A percentile compares a stretch with the other conserved stretches of the same genome.
Conservation (phyloP, 31 red algal species). For the Odonthalia washingtoniensis region DNA sequence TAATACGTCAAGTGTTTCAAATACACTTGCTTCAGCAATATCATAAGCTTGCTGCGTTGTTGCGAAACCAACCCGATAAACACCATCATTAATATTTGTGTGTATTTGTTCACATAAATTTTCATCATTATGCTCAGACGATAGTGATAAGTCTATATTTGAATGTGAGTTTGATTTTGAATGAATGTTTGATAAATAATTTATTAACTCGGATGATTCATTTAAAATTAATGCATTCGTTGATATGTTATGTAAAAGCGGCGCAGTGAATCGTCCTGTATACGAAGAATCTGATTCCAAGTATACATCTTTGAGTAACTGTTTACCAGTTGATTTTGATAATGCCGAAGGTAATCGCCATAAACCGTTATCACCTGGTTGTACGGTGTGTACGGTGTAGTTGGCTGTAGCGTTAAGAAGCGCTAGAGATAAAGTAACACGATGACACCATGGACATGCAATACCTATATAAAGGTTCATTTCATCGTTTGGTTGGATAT, state of each 20-base stretch:
- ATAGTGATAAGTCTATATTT: conserved; percentile 2
- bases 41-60: conserved; percentile 87
- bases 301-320: conserved; percentile 47
- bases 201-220: conserved; percentile 87
- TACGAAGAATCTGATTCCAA: conserved; percentile 49
- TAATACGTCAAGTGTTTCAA: conserved; percentile 67
- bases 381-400: conserved; percentile 39
- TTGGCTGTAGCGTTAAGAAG: conserved; percentile 40
- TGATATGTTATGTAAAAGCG: conserved; percentile 60
- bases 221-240: conserved; percentile 68
- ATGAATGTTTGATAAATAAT: conserved; percentile 35
- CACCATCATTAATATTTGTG: conserved; percentile 84
- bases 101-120: conserved; percentile 46
- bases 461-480: conserved; percentile 65
- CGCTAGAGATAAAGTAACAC: conserved; percentile 79
- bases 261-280: conserved; percentile 84
- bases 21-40: conserved; percentile 61
- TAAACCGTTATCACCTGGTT: conserved; percentile 59
- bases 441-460: conserved; percentile 93
- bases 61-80: conserved; percentile 96
- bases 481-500: background rate
- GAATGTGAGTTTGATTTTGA: conserved; percentile 40
- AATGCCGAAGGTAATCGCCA: conserved; percentile 68
- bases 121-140: conserved; percentile 17
- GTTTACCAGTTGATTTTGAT: background rate